Percentiles rank a stretch among this genome's conserved stretches.
These are phyloP conservation scores for Rhinocladiella similis DNA, from an alignment of 2,329 filamentous ascomycete species.

Conservation along the genomic window DNA sequence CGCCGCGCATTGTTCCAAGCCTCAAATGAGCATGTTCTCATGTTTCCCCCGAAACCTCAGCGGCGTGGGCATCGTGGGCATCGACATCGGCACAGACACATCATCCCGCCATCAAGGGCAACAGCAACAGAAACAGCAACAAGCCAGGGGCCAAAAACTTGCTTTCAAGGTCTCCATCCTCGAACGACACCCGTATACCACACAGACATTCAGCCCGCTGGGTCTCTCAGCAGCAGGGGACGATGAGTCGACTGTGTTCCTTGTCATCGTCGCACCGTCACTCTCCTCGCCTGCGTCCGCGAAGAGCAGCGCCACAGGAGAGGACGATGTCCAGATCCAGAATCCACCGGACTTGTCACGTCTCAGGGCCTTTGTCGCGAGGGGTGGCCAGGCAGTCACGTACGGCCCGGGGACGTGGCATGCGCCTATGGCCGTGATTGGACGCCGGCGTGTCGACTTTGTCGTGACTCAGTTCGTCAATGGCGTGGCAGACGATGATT, in stretches of 20 bases:
- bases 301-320: slow-evolving; percentile 32
- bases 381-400: slow-evolving; percentile 78
- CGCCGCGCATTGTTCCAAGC: slow-evolving; percentile 46
- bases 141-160: slow-evolving; percentile 14
- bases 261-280: slow-evolving; percentile 87
- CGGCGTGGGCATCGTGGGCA: slow-evolving; percentile 19
- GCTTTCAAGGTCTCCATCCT: slow-evolving; percentile 71
- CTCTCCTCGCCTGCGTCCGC: slow-evolving; percentile 43
- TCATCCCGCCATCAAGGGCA: not conserved
- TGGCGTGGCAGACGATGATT: slow-evolving; percentile 79
- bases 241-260: slow-evolving; percentile 51
- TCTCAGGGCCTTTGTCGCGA: slow-evolving; percentile 76
- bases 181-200: slow-evolving; percentile 90
- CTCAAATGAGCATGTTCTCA: slow-evolving; percentile 85
- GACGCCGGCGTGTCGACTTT: slow-evolving; percentile 72
- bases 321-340: slow-evolving; percentile 38
- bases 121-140: too few species aligned
- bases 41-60: slow-evolving; percentile 67
- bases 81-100: too few species aligned
- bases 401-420: slow-evolving; percentile 94
- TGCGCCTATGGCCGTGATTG: slow-evolving; percentile 90
- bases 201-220: slow-evolving; percentile 87
- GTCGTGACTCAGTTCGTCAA: slow-evolving; percentile 88
- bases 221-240: slow-evolving; percentile 21
- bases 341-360: slow-evolving; percentile 69